Evolutionary conservation across 257 asterid genomes (phyloP).

Genomic region (Gentiana macrophylla): DNA sequence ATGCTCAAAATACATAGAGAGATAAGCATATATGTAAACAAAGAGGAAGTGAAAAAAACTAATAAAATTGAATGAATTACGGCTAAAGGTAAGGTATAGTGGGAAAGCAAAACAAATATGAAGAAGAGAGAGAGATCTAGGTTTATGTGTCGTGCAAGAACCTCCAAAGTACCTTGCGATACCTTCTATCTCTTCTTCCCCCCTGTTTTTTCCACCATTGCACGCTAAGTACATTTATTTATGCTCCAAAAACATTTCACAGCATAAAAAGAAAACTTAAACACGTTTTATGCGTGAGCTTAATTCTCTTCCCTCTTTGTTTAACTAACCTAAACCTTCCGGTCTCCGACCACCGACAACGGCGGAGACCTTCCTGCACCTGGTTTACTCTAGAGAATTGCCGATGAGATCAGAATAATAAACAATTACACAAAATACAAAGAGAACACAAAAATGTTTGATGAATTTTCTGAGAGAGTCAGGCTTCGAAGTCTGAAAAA

Average conservation of each 20-base stretch:
- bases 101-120: conserved; percentile 22
- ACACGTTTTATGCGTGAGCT: background rate
- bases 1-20: conserved; percentile 5
- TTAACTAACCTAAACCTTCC: no score
- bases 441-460: no score
- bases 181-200: conserved; percentile 26
- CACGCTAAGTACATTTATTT: conserved; percentile 60
- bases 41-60: conserved; percentile 18
- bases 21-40: conserved; percentile 13
- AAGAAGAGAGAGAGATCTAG: conserved; percentile 65
- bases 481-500: no score
- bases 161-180: conserved; percentile 38
- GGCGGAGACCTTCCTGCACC: no score
- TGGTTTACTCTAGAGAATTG: no score
- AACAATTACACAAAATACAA: no score
- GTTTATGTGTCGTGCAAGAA: conserved; percentile 92
- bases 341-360: no score
- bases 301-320: background rate
- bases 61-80: conserved; percentile 58
- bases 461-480: no score
- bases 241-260: conserved; percentile 3
- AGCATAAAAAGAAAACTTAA: background rate
- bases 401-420: no score
- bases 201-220: conserved; percentile 64
- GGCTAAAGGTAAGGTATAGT: conserved; percentile 63